A percentile compares a stretch with the other conserved stretches of the same genome.
Conservation (phyloP, 192 early-diverging fungal species). For the Coemansia sp. region DNA sequence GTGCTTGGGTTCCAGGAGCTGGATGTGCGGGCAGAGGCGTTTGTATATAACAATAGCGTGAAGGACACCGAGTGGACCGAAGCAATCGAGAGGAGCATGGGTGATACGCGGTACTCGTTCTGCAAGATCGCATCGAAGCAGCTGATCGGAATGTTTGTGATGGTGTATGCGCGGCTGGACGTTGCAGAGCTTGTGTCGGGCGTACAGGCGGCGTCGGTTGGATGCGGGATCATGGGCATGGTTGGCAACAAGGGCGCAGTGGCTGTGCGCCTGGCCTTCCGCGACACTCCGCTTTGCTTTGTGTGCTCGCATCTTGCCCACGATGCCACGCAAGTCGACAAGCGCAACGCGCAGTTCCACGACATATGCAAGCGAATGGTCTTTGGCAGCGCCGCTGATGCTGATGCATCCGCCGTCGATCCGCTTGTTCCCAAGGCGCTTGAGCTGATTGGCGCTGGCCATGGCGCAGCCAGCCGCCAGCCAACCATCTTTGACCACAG, state of each 20-base stretch:
- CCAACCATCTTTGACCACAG: slow-evolving; percentile 67
- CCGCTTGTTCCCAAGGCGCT: slow-evolving; percentile 22
- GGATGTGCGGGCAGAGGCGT: slow-evolving; percentile 82
- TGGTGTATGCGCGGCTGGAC: slow-evolving; percentile 69
- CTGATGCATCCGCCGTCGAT: slow-evolving; percentile 10
- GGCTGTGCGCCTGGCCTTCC: slow-evolving; percentile 70
- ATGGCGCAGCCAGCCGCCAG: slow-evolving; percentile 8
- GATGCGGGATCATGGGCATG: slow-evolving; percentile 82
- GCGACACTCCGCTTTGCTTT: slow-evolving; percentile 81
- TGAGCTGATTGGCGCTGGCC: not conserved
- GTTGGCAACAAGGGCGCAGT: slow-evolving; percentile 96
- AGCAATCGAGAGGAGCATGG: slow-evolving; percentile 68
- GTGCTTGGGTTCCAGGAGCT: slow-evolving; percentile 85
- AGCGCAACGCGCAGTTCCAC: slow-evolving; percentile 86
- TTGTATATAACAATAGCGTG: slow-evolving; percentile 71
- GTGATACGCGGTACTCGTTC: slow-evolving; percentile 53
- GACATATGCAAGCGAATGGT: slow-evolving; percentile 74
- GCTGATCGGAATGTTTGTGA: slow-evolving; percentile 85
- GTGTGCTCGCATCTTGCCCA: slow-evolving; percentile 93
- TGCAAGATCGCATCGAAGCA: slow-evolving; percentile 74
- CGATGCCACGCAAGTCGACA: slow-evolving; percentile 69
- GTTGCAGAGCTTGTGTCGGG: slow-evolving; percentile 59
- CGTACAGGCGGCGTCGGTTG: slow-evolving; percentile 66
- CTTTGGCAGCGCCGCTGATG: slow-evolving; percentile 51
- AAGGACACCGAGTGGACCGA: slow-evolving; percentile 82